Evolutionary conservation across 208 protist genomes (phyloP), one percentile per base, ranked within the genome.

Genomic region (Trypanosoma scelopori): DNA sequence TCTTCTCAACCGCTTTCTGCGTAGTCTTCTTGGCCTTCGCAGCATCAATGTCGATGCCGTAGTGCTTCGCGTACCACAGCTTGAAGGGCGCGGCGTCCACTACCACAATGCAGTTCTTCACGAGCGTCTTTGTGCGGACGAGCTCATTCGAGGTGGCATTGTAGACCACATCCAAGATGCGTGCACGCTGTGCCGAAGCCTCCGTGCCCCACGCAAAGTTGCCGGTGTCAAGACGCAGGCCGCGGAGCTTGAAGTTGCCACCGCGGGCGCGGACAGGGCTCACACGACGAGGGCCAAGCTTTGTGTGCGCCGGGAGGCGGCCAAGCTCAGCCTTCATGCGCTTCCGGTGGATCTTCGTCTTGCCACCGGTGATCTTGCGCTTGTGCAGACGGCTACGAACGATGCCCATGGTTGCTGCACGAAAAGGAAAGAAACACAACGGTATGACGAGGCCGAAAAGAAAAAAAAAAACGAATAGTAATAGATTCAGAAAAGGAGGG

Each of bases 131-230:
- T 48, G 98, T 99, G 75, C 98, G 97, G 46, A 99, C 98, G 37
- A 99, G 92, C 92, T 99, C 99, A 93, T 99, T 99, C 81, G 96
- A 98, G 16, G 98, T 97, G 46, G 98, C 97, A 85, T 99, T 99
- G 97, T 99, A 99, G 51, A 99, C 98, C n/a, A 99, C 98, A 68
- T 98, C 95, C 49, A 99, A 62, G 68, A 99, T 98, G 70, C 97
- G 92, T 53, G 89, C 88, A 75, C 96, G 97, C 68, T 91, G 84
- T 58, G 97, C 89, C 56, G 84, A 80, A 62, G 84, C 78, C 77
- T 97, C 86, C 49, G 86, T 87, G 47, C 71, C 89, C 98, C 98
- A 99, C 42, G 95, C 85, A 81, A 99, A 99, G 92, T 99, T 99
- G 74, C 98, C 98, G 69, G 78, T 92, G 52, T 99, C 97, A 6